Evolutionary conservation across 371 early-diverging fungal genomes (phyloP).

Genomic region (Synchytrium microbalum): DNA sequence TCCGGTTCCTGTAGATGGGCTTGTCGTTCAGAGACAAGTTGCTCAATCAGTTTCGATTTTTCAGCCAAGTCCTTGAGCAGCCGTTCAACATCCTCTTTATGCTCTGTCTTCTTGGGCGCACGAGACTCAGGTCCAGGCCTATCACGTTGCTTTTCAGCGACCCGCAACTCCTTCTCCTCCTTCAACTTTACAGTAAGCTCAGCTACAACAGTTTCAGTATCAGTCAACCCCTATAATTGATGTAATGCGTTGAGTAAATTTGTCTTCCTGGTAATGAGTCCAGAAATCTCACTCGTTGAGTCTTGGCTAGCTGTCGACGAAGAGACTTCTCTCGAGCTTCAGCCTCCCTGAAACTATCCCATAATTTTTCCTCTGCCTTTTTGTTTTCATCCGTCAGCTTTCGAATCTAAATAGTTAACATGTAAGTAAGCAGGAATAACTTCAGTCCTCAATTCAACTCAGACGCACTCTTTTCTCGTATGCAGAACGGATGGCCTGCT

Average conservation of each 20-base stretch:
- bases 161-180: slow-evolving; percentile 21
- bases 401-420: slow-evolving; percentile 23
- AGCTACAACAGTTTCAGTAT: slow-evolving; percentile 24
- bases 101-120: not conserved
- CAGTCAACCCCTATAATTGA: slow-evolving; percentile 5
- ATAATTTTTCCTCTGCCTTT: slow-evolving; percentile 45
- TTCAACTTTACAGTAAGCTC: slow-evolving; percentile 27
- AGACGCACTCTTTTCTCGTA: slow-evolving; percentile 33
- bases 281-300: slow-evolving; percentile 25
- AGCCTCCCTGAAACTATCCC: slow-evolving; percentile 45
- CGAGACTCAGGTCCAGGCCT: not conserved
- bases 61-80: slow-evolving; percentile 7
- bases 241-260: not conserved
- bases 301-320: slow-evolving; percentile 33
- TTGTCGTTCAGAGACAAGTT: slow-evolving; percentile 2
- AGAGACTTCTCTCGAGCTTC: slow-evolving; percentile 43
- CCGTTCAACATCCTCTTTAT: not conserved
- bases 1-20: not conserved
- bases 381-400: slow-evolving; percentile 37
- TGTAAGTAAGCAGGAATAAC: not conserved
- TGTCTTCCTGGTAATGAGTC: not conserved
- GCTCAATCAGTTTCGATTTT: slow-evolving; percentile 4
- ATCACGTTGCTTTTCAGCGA: not conserved
- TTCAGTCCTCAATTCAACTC: not conserved
- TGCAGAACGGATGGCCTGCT: slow-evolving; percentile 32